Base-by-base conservation (phyloP, 805 yeast species). In the Yamadazyma philogaea region DNA sequence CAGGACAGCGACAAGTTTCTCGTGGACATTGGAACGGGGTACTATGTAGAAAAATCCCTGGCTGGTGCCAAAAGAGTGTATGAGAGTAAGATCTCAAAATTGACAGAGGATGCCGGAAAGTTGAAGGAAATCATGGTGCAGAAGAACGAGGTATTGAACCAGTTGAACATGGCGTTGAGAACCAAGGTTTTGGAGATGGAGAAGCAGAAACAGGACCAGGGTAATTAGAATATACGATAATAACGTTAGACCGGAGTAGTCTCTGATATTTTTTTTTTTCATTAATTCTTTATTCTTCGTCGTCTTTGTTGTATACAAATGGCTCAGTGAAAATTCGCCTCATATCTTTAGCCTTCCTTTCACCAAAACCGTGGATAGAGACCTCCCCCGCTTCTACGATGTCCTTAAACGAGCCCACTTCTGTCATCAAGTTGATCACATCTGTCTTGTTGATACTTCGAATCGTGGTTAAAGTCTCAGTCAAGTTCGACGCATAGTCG, bases 1-100 rank as follows among this genome's bases (percentile, higher is more conserved):
- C 70, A 73, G 34, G 79, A 84, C 44, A 75, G 75, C 39, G 75
- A 82, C 46, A 80, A 75, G 45, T 93, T 84, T 54, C 70, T 93
- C 59, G 96, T 93, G 7, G 99, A 93, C 59, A 82, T 93, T 19
- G 99, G 99, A 27, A 93, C 99, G 0, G 98, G 98, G 2, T 93
- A 93, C 60, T 93, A 77, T 59, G 90, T 89, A 14, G 96, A 88
- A 58, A 93, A 93, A 63, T 63, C 63, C 37, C 77, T 79, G 0
- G 66, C 68, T 6, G 88, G 85, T 36, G 84, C 96, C 1, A 69
- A 78, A 47, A 63, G 60, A 42, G 91, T 88, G 55, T 91, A 87
- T 61, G 77, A 82, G 45, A 74, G 70, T 43, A 88, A 93, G 62
- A 78, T 89, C 44, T 67, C 67, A 19, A 90, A 91, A 49, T 66